Evolutionary conservation across 345 rosid species (phyloP).

Genomic region (Euclidium syriacum): DNA sequence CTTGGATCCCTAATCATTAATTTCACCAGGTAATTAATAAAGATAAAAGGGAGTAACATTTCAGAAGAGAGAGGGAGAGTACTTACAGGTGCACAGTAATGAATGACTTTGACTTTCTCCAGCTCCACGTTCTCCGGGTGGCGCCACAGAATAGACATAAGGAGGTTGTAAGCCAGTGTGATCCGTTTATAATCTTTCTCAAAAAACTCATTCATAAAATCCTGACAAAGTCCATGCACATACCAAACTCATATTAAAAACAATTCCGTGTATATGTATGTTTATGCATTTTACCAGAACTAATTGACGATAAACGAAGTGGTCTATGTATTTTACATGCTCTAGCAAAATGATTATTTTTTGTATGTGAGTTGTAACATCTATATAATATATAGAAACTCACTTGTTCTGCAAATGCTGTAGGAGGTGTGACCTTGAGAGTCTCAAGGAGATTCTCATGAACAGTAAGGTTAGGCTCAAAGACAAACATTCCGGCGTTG

Average conservation of each 20-base stretch:
- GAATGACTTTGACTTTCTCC: slow-evolving; percentile 55
- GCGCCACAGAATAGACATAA: slow-evolving; percentile 74
- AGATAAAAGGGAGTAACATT: background rate
- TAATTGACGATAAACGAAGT: too few species aligned
- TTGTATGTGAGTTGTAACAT: too few species aligned
- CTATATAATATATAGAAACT: background rate
- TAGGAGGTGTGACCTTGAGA: slow-evolving; percentile 47
- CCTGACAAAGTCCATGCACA: slow-evolving; percentile 31
- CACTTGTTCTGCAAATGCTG: slow-evolving; percentile 75
- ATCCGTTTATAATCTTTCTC: slow-evolving; percentile 52
- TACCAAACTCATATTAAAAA: background rate
- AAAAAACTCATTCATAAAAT: slow-evolving; percentile 72
- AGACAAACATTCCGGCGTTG: slow-evolving; percentile 79
- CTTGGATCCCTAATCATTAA: slow-evolving; percentile 38
- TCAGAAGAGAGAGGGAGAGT: background rate
- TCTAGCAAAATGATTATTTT: too few species aligned
- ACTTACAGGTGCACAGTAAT: slow-evolving; percentile 75
- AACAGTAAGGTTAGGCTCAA: slow-evolving; percentile 46
- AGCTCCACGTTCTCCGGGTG: slow-evolving; percentile 70
- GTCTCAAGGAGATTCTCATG: slow-evolving; percentile 43
- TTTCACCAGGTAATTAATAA: background rate
- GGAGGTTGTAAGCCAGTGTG: slow-evolving; percentile 52
- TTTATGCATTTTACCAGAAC: too few species aligned
- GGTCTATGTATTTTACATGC: too few species aligned
- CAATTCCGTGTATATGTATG: too few species aligned